phyloP scores from a whole-genome alignment of 106 monocot species.

The Dendrobium officinale region DNA sequence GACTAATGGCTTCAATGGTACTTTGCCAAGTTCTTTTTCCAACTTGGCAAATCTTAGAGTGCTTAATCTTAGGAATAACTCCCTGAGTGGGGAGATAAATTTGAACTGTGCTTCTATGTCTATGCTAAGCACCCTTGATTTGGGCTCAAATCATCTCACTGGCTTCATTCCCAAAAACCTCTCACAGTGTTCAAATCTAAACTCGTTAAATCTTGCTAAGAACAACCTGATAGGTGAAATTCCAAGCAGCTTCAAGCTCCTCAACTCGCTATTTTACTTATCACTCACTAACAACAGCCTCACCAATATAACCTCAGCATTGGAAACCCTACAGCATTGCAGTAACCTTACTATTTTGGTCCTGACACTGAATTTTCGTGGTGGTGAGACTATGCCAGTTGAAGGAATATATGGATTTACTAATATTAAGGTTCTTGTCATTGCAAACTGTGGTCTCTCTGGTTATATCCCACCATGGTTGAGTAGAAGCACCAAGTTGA shows the following conservation, averaged over 20 bases:
- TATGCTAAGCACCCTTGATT: slow-evolving; percentile 40
- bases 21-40: slow-evolving; percentile 40
- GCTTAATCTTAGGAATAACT: slow-evolving; percentile 53
- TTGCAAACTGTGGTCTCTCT: slow-evolving; percentile 44
- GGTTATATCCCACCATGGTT: slow-evolving; percentile 44
- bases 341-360: slow-evolving; percentile 39
- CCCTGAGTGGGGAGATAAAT: slow-evolving; percentile 34
- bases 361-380: slow-evolving; percentile 45
- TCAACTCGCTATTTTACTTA: slow-evolving; percentile 29
- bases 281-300: slow-evolving; percentile 48
- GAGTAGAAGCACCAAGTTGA: slow-evolving; percentile 16
- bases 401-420: slow-evolving; percentile 34
- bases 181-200: slow-evolving; percentile 28
- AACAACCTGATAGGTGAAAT: slow-evolving; percentile 45
- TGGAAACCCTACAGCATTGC: slow-evolving; percentile 37
- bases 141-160: slow-evolving; percentile 34
- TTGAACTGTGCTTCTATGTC: slow-evolving; percentile 24
- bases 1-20: slow-evolving; percentile 28
- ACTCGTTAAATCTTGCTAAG: slow-evolving; percentile 38
- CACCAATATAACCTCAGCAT: slow-evolving; percentile 34
- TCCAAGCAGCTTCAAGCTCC: slow-evolving; percentile 41
- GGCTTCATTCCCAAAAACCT: slow-evolving; percentile 39
- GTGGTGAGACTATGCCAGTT: slow-evolving; percentile 30
- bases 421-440: slow-evolving; percentile 32
- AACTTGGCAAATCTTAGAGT: slow-evolving; percentile 18